Percentiles rank a stretch among this genome's conserved stretches.
Evolutionary conservation across 306 rosid genomes (phyloP).

Genomic region (Hippophae rhamnoides): DNA sequence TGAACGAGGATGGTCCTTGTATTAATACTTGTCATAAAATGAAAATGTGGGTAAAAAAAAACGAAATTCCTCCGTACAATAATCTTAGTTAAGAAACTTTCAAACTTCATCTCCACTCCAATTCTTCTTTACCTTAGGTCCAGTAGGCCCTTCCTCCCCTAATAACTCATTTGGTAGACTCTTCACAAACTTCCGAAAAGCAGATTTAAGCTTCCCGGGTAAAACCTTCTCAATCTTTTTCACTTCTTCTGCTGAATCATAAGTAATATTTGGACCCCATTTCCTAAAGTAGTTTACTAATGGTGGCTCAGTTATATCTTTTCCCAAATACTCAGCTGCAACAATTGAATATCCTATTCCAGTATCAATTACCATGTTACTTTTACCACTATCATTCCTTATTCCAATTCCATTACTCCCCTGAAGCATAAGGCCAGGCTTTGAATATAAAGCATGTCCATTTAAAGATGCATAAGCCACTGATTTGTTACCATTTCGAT

Average conservation of each 20-base stretch:
- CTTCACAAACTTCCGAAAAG: slow-evolving; percentile 15
- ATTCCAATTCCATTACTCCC: slow-evolving; percentile 46
- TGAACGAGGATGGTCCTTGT: too few species aligned
- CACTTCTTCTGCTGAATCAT: slow-evolving; percentile 28
- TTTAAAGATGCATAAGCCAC: slow-evolving; percentile 50
- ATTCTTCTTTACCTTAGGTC: slow-evolving; percentile 64
- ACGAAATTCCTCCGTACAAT: too few species aligned
- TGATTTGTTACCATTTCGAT: slow-evolving; percentile 29
- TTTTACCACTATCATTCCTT: slow-evolving; percentile 49
- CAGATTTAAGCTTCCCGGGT: slow-evolving; percentile 28
- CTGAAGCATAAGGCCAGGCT: slow-evolving; percentile 53
- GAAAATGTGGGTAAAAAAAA: too few species aligned
- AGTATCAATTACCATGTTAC: slow-evolving; percentile 33
- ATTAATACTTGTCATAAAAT: too few species aligned
- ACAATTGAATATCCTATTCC: slow-evolving; percentile 25
- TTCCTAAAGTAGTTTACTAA: slow-evolving; percentile 51
- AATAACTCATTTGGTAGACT: slow-evolving; percentile 46
- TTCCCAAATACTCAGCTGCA: slow-evolving; percentile 43
- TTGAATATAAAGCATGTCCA: slow-evolving; percentile 57
- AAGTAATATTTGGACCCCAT: slow-evolving; percentile 67
- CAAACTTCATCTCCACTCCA: slow-evolving; percentile 64
- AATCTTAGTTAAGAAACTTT: too few species aligned
- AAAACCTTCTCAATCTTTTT: slow-evolving; percentile 29
- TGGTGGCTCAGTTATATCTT: slow-evolving; percentile 31
- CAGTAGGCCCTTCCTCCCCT: slow-evolving; percentile 74